Conservation (phyloP, 441 rosid genomes). For the Jatropha podagrica region DNA sequence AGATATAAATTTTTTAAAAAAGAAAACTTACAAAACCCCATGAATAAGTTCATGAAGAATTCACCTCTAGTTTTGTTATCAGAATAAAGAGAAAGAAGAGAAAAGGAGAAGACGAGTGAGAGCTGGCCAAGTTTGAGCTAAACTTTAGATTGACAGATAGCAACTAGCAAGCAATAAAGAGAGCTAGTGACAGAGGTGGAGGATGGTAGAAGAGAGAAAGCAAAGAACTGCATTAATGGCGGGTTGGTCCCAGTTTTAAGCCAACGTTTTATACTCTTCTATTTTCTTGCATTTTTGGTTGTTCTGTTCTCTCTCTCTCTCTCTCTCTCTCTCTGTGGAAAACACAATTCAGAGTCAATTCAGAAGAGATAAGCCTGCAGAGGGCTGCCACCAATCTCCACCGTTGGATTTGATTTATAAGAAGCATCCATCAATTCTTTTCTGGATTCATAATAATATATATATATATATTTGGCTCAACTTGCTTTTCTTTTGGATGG, state of each 20-base stretch:
- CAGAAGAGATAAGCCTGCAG: constrained; percentile 27
- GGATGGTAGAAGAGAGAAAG: constrained; percentile 15
- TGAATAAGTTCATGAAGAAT: constrained; percentile 9
- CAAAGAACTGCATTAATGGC: constrained; percentile 47
- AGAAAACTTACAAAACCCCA: background rate
- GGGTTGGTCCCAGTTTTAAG: constrained; percentile 36
- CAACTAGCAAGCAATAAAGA: constrained; percentile 4
- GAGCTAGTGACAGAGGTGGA: background rate
- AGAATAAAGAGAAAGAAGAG: constrained; percentile 1
- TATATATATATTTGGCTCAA: background rate
- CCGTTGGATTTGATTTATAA: constrained; percentile 26
- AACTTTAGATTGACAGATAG: constrained; percentile 9
- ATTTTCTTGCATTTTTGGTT: background rate
- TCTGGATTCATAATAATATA: background rate
- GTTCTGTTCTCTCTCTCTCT: background rate
- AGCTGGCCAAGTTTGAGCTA: constrained; percentile 18
- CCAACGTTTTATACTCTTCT: constrained; percentile 13
- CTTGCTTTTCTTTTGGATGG: background rate
- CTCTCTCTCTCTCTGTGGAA: background rate
- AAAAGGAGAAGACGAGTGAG: constrained; percentile 16
- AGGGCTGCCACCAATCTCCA: constrained; percentile 1
- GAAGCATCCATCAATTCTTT: background rate
- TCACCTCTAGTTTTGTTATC: constrained; percentile 24
- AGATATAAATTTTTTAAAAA: background rate
- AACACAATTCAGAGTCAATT: constrained; percentile 17